Base-by-base conservation (phyloP, 2,329 filamentous ascomycete species). In the Penicillium sumatraense region DNA sequence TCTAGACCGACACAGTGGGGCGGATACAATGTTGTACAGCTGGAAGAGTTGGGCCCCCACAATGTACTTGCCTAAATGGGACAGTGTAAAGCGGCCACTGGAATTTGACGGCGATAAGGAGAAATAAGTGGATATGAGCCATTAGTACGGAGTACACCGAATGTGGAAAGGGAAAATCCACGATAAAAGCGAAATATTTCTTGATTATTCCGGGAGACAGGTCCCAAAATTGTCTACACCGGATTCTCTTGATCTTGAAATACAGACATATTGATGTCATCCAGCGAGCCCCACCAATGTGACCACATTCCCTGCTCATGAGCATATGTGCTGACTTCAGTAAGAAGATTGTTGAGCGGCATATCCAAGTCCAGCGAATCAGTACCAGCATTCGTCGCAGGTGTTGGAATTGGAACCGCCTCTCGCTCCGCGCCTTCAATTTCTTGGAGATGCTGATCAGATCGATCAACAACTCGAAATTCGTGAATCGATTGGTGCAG, bases 401-500 rank as follows among this genome's bases (percentile, higher is more conserved):
- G 49, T 9, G 51, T 49, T 33, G 41, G 40, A 38, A 26, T 40
- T n/a, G 48, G 55, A 6, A 24, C 51, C 27, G 33, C 49, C n/a
- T 33, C 47, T 38, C 48, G 27, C 33, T 55, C 58, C 7, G 54
- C 58, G 6, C 58, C 58, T 45, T 60, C 58, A 26, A 60, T 60
- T 31, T 60, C 58, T 29, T 60, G 58, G 7, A 60, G 44, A 47
- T 60, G 55, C 36, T 60, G 58, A 7, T 58, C 45, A 7, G 58
- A 57, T 20, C 58, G 41, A 23, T 60, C 56, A 23, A 55, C 53
- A 6, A 58, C 53, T 9, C 56, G 56, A 21, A 58, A 58, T 33
- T 61, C 60, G 41, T 61, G 58, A 5, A 63, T 55, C 10, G 60
- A 63, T 40, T 58, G 56, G 26, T 61, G 53, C 16, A 63, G 31